These are phyloP conservation scores for Microdochium trichocladiopsis DNA, from an alignment of 2,329 filamentous ascomycete genomes.

Conservation along the genomic window DNA sequence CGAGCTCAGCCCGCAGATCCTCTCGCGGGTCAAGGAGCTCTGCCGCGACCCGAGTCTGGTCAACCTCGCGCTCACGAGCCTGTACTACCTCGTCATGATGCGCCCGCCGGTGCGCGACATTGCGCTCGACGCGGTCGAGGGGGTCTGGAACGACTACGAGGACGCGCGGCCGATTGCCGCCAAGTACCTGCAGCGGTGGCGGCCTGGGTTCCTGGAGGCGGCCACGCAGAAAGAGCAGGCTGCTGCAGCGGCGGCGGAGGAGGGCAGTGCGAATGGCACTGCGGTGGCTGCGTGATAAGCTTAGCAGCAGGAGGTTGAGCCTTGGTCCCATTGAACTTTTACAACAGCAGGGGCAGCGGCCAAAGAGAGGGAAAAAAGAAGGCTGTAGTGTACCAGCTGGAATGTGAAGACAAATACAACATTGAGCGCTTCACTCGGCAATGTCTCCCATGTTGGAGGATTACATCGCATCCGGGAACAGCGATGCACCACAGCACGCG, in stretches of 20 bases:
- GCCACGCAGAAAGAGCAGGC: constrained; percentile 12
- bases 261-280: background rate
- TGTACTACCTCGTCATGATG: constrained; percentile 63
- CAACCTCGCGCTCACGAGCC: constrained; percentile 54
- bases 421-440: no score
- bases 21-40: constrained; percentile 63
- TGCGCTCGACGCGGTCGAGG: constrained; percentile 58
- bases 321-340: no score
- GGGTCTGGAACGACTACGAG: constrained; percentile 60
- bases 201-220: constrained; percentile 43
- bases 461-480: no score
- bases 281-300: background rate
- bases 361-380: no score
- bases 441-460: no score
- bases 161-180: constrained; percentile 55
- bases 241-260: background rate
- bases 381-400: no score
- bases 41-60: constrained; percentile 61
- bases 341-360: no score
- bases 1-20: constrained; percentile 62
- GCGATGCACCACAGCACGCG: no score
- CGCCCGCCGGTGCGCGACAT: constrained; percentile 56
- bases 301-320: no score
- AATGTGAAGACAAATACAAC: no score
- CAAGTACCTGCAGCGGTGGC: constrained; percentile 56